phyloP scores from a whole-genome alignment of 768 basidiomycete genomes.

The Coprinopsis cinerea region DNA sequence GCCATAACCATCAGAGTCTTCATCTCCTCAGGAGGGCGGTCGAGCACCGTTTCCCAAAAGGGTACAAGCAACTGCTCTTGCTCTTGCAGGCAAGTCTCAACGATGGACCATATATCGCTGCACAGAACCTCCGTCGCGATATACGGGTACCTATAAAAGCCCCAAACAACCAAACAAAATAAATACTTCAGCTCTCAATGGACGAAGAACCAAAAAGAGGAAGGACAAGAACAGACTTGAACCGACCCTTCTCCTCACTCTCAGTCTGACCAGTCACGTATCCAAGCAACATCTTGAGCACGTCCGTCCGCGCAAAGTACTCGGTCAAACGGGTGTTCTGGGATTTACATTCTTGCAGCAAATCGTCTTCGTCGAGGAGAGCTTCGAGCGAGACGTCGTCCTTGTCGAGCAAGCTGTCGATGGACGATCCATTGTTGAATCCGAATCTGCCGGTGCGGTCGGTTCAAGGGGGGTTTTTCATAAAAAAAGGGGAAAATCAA shows the following conservation, averaged over 20 bases:
- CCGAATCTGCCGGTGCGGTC: conserved; percentile 62
- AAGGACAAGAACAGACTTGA: conserved; percentile 57
- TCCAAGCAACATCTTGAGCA: conserved; percentile 71
- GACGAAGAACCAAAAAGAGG: conserved; percentile 6
- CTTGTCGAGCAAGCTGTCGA: conserved; percentile 87
- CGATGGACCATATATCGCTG: conserved; percentile 92
- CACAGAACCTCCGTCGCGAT: conserved; percentile 93
- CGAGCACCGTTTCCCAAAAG: conserved; percentile 89
- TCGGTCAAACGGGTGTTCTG: conserved; percentile 88
- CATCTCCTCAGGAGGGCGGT: conserved; percentile 79
- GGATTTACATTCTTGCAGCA: conserved; percentile 91
- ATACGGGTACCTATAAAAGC: conserved; percentile 77
- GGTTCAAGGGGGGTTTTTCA: too few species aligned
- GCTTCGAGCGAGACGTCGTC: conserved; percentile 87
- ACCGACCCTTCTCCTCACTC: conserved; percentile 67
- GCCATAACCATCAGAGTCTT: conserved; percentile 83
- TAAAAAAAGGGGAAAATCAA: too few species aligned
- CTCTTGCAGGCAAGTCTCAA: conserved; percentile 78
- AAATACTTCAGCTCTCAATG: neutral
- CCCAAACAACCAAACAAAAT: too few species aligned
- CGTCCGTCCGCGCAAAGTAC: conserved; percentile 78
- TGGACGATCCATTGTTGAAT: conserved; percentile 82
- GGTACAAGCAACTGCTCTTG: conserved; percentile 68
- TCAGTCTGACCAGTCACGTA: conserved; percentile 89
- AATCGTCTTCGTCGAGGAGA: conserved; percentile 89